Evolutionary conservation across 805 yeast species (phyloP), one percentile per base, ranked within the genome.

Genomic region (Hemisphaericaspora nanyangensis): DNA sequence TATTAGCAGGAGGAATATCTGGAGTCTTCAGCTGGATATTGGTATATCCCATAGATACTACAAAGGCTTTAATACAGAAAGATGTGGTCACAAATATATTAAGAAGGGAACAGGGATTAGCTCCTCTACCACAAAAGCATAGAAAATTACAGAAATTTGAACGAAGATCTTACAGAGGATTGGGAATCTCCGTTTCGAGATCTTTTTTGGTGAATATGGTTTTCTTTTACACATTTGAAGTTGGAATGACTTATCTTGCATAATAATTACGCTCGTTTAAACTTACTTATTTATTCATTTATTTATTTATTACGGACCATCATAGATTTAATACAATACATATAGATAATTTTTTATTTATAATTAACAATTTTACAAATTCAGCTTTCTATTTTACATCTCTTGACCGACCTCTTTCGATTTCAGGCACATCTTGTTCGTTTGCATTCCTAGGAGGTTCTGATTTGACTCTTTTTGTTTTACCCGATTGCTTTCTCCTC

Each of bases 21-120:
- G 95, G 95, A 3, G 74, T 82, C 13, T 60, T 82, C 13, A 73
- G 88, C 36, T 86, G 95, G 95, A 60, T 79, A 2, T 58, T 79
- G 1, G 80, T 86, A 3, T 88, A 83, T 61, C 95, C 95, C 3
- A 55, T 87, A 8, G 96, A 87, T 57, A 87, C 95, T 0, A 68
- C 83, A 42, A 87, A 88, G 55, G 78, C 90, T 1, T 70, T 82
- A 41, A 72, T 78, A 31, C 96, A 87, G 53, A 76, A 83, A 42
- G 91, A 86, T 50, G 68, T 83, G 4, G 83, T 86, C 18, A 68
- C 82, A 22, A 79, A 81, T 46, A 78, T 84, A n/a, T 63, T 84
- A 28, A 55, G 85, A 39, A 65, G 55, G 30, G 64, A 65, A 50
- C 66, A 73, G 42, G 74, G 82, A 27, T 51, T 72, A 34, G 57